Evolutionary conservation across 179 eudicot species (phyloP).

Genomic region (Patellifolia procumbens): DNA sequence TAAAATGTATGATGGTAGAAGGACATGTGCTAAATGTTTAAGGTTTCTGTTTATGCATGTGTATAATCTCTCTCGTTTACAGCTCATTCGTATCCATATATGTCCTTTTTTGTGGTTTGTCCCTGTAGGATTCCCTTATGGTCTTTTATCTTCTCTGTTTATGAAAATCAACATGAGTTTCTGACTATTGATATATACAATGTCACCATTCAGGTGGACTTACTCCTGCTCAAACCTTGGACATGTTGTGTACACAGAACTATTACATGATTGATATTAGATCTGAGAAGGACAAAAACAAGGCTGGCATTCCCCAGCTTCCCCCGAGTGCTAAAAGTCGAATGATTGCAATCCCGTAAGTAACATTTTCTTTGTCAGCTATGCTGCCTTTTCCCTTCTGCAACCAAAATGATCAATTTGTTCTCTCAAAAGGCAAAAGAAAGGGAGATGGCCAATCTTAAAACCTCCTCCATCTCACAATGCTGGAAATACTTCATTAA

Average conservation of each 20-base stretch:
- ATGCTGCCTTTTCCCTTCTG: not conserved
- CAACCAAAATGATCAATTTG: not conserved
- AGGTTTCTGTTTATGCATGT: not conserved
- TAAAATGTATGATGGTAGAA: not conserved
- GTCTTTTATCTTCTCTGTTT: not conserved
- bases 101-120: not conserved
- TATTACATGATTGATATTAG: constrained; percentile 75
- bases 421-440: not conserved
- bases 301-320: constrained; percentile 86
- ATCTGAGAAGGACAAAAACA: constrained; percentile 89
- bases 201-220: constrained; percentile 55
- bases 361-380: not conserved
- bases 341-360: constrained; percentile 84
- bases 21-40: not conserved
- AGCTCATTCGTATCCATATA: not conserved
- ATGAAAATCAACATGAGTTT: not conserved
- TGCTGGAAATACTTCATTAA: too few relatives aligned
- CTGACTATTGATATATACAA: not conserved
- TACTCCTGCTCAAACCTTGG: constrained; percentile 89
- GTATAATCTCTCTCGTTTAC: not conserved
- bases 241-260: constrained; percentile 65
- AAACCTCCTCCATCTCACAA: too few relatives aligned
- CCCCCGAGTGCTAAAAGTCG: constrained; percentile 83
- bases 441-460: not conserved
- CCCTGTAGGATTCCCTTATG: not conserved